Evolutionary conservation across 208 protist genomes (phyloP).

Genomic region (Acanthamoeba lugdunensis): DNA sequence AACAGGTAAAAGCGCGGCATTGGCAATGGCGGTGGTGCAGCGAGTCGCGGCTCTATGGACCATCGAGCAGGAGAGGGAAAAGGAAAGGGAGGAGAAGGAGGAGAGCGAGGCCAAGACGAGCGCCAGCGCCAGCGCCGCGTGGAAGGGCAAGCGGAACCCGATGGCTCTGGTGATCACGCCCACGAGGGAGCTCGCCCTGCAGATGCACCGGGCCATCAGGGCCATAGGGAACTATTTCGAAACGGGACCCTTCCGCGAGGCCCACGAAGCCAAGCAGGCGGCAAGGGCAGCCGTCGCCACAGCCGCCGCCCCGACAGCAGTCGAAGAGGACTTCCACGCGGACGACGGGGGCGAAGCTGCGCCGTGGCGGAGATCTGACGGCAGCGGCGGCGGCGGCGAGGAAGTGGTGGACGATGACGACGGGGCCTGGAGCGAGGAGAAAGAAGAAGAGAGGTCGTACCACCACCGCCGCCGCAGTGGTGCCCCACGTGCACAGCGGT

Average conservation of each 20-base stretch:
- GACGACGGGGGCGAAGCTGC: no score
- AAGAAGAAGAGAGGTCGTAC: no score
- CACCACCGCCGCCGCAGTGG: not conserved
- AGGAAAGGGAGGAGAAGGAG: not conserved
- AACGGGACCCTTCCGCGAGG: no score
- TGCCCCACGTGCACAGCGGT: not conserved
- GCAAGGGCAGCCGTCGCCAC: no score
- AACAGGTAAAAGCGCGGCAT: constrained; percentile 97
- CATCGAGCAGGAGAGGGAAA: not conserved
- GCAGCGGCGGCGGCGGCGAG: no score
- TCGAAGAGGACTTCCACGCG: no score
- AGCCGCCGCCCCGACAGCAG: no score
- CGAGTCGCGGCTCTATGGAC: not conserved
- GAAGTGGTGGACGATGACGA: no score
- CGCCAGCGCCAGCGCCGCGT: not conserved
- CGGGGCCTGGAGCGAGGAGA: no score
- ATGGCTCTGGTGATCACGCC: constrained; percentile 96
- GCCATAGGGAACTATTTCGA: no score
- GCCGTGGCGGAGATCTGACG: no score
- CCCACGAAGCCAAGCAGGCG: no score
- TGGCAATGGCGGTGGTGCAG: constrained; percentile 91
- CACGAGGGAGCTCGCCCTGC: constrained; percentile 95
- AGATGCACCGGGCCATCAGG: constrained; percentile 94
- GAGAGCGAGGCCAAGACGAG: not conserved
- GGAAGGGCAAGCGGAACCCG: constrained; percentile 81